Evolutionary conservation across 176 grass and related monocot species (phyloP), one percentile per base, ranked within the genome.

Genomic region (Cymbopogon citratus): DNA sequence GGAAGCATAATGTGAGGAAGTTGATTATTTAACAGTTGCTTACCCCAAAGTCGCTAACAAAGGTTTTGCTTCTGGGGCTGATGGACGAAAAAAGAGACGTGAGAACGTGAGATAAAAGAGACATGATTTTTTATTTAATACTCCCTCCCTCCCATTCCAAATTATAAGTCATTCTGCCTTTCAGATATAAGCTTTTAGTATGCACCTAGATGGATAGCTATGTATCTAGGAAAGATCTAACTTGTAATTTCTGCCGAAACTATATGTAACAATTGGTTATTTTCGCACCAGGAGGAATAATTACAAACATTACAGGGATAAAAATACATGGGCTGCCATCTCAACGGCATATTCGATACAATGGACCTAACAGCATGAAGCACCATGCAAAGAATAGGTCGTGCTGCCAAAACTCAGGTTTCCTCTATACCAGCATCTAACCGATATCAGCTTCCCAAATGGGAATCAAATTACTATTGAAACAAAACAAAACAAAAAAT

Each of bases 281-380:
- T 66, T 26, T 83, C 39, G 64, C 66, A 78, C 23, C 69, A 27
- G 66, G 66, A 73, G 84, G 52, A 87, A 85, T 84, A 90, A 89
- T 90, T 90, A 92, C 92, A 95, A 74, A 79, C 78, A 77, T 86
- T 90, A 92, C 85, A 92, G 7, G 66, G 75, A 77, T 23, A 81
- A 81, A 81, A 81, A 77, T 89, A 85, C 77, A 89, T 9, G 28
- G 77, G 65, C 72, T 89, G 79, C 66, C 80, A 77, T 90, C 67
- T 14, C 26, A 33, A 87, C 15, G 56, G 18, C 34, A n/a, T 90
- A 57, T 91, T 59, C 25, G 49, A 72, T 84, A 88, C 88, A 80
- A 3, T 43, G 54, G 76, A 77, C 67, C 83, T 27, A 73, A 68
- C 69, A 69, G 71, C 43, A 79, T 72, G 65, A 85, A 45, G 69